phyloP scores from a whole-genome alignment of 352 stramenopile genomes.

The Globisporangium heterothallicum region DNA sequence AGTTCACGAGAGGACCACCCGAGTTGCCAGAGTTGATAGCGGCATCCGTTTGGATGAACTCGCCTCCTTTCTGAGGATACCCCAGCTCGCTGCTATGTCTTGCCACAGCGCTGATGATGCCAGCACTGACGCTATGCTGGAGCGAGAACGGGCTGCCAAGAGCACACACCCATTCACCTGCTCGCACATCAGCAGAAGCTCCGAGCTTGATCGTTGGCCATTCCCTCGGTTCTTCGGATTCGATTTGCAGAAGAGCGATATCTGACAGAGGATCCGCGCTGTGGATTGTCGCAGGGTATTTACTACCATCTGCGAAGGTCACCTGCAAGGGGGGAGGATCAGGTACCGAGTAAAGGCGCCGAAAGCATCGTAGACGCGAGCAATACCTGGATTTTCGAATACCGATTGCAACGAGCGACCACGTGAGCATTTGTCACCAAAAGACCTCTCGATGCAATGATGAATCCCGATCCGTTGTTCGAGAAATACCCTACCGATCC shows the following conservation, averaged over 20 bases:
- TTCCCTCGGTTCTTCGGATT: constrained; percentile 40
- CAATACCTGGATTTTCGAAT: constrained; percentile 80
- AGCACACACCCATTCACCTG: constrained; percentile 90
- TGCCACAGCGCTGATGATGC: constrained; percentile 89
- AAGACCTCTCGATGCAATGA: constrained; percentile 81
- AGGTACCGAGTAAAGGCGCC: background rate
- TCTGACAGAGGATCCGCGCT: constrained; percentile 86
- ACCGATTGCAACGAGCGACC: constrained; percentile 73
- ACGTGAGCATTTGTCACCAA: constrained; percentile 93
- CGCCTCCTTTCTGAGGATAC: constrained; percentile 65
- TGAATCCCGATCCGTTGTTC: constrained; percentile 91
- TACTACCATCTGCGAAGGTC: constrained; percentile 81
- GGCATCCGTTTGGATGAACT: constrained; percentile 94
- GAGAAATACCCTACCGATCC: constrained; percentile 45
- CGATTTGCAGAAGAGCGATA: constrained; percentile 88
- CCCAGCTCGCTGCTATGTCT: constrained; percentile 87
- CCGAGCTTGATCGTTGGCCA: constrained; percentile 76
- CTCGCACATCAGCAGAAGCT: constrained; percentile 66
- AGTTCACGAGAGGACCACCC: constrained; percentile 90
- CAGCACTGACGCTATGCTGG: constrained; percentile 88
- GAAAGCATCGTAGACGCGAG: no score
- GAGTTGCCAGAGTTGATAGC: constrained; percentile 93
- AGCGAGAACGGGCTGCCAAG: constrained; percentile 89
- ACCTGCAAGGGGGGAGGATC: constrained; percentile 24
- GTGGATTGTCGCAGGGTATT: constrained; percentile 71